A percentile compares a stretch with the other conserved stretches of the same genome.
Evolutionary conservation across 1,284 basidiomycete species (phyloP).

Genomic region (Schizophyllum amplum): DNA sequence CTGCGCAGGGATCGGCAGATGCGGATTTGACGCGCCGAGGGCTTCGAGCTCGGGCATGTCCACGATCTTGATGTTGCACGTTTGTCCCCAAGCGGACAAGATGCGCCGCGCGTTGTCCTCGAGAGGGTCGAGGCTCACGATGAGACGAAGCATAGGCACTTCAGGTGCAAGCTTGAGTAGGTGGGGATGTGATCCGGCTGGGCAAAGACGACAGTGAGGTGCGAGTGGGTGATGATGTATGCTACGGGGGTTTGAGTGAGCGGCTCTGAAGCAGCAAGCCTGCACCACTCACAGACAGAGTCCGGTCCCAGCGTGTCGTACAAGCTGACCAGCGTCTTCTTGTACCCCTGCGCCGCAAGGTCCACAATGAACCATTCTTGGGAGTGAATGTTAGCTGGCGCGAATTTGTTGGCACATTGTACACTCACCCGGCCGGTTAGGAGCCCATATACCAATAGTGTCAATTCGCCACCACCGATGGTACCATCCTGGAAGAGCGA

Average conservation of each 20-base stretch:
- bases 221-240: slow-evolving; percentile 79
- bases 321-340: slow-evolving; percentile 77
- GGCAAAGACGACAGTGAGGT: slow-evolving; percentile 71
- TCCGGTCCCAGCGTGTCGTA: slow-evolving; percentile 91
- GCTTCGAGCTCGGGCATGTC: slow-evolving; percentile 63
- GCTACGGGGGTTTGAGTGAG: slow-evolving; percentile 5
- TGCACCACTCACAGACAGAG: slow-evolving; percentile 52
- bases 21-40: slow-evolving; percentile 52
- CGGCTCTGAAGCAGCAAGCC: slow-evolving; percentile 4
- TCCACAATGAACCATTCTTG: slow-evolving; percentile 90
- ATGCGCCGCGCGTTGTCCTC: slow-evolving; percentile 54
- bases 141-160: slow-evolving; percentile 62
- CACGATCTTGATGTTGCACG: slow-evolving; percentile 56
- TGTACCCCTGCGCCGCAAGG: slow-evolving; percentile 72
- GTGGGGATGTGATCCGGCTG: slow-evolving; percentile 66
- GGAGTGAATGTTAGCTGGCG: slow-evolving; percentile 1
- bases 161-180: slow-evolving; percentile 64
- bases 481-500: slow-evolving; percentile 56
- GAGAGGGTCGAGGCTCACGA: slow-evolving; percentile 77
- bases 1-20: slow-evolving; percentile 49
- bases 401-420: background rate
- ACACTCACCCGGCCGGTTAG: slow-evolving; percentile 62
- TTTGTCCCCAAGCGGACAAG: slow-evolving; percentile 66
- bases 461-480: slow-evolving; percentile 55
- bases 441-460: slow-evolving; percentile 71